Evolutionary conservation across 305 asterid species (phyloP), one percentile per base, ranked within the genome.

Genomic region (Striga hermonthica): DNA sequence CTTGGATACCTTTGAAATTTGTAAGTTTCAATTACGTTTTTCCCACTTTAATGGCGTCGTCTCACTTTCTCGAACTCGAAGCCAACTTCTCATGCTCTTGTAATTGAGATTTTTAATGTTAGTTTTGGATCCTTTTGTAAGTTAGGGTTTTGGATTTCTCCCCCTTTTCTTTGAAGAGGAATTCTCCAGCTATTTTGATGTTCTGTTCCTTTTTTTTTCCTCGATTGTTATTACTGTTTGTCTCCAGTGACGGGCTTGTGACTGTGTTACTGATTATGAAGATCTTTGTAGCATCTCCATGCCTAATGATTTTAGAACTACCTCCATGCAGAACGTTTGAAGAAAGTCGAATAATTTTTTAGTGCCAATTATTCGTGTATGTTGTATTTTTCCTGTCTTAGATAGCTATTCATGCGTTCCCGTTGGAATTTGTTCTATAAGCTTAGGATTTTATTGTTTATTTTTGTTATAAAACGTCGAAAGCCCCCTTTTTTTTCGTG

Each of bases 131-230:
- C 60, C 36, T 72, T 22, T 70, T 61, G 34, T 31, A 5, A 47
- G 73, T 53, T 79, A 76, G 87, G 84, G 78, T 74, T 76, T 70
- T 65, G 65, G 31, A 7, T 2, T 56, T 41, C 3, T 55, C 54
- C 34, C 31, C 31, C 31, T 2, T 22, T 22, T 22, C n/a, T n/a
- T n/a, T 54, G 47, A 55, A 13, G 7, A 4, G 6, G 9, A 13
- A 55, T 61, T 66, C 55, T 63, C 39, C 49, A 45, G 9, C 16
- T 65, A 8, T 65, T 67, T 11, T 14, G n/a, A 56, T 22, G 65
- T 55, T 45, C 62, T 35, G 37, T n/a, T 68, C 6, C 36, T 41
- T 4, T 10, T 22, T 9, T 58, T 3, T 3, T 39, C 31, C n/a
- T n/a, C n/a, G n/a, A 22, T 2, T 22, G 2, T 22, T 22, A 2